These are phyloP conservation scores for Brachypodium distachyon DNA, from an alignment of 202 grass and related monocot genomes.

Conservation along the genomic window DNA sequence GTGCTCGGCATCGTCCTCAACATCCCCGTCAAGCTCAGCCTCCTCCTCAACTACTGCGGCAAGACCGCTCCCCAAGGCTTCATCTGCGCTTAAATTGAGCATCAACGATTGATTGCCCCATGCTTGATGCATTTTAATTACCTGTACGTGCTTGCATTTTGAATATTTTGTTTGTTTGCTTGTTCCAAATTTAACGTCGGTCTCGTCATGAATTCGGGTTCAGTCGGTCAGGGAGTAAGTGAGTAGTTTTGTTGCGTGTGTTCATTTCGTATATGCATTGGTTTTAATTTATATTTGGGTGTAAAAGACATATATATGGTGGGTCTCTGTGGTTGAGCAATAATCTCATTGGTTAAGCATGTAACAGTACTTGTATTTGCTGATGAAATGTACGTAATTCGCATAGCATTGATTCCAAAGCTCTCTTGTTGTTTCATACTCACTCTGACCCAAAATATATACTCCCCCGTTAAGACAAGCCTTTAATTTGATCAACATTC, in stretches of 20 bases:
- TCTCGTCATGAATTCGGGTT: no score
- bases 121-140: not conserved
- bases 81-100: conserved; percentile 28
- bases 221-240: no score
- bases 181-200: no score
- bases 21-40: conserved; percentile 50
- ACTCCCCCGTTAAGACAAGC: no score
- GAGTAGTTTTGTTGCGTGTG: no score
- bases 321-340: no score
- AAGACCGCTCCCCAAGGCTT: conserved; percentile 30
- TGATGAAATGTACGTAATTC: not conserved
- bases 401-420: not conserved
- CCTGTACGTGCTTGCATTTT: no score
- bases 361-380: not conserved
- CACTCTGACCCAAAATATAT: no score
- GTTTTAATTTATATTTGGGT: not conserved
- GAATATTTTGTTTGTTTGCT: not conserved
- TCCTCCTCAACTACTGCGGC: conserved; percentile 74
- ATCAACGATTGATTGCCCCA: not conserved
- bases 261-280: not conserved
- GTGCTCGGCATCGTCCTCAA: conserved; percentile 57
- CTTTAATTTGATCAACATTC: no score
- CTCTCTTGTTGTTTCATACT: no score
- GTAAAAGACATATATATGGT: not conserved
- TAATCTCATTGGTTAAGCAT: not conserved